Evolutionary conservation across 1,139 yeast genomes (phyloP), one percentile per base, ranked within the genome.

Genomic region (Pichia sp.): DNA sequence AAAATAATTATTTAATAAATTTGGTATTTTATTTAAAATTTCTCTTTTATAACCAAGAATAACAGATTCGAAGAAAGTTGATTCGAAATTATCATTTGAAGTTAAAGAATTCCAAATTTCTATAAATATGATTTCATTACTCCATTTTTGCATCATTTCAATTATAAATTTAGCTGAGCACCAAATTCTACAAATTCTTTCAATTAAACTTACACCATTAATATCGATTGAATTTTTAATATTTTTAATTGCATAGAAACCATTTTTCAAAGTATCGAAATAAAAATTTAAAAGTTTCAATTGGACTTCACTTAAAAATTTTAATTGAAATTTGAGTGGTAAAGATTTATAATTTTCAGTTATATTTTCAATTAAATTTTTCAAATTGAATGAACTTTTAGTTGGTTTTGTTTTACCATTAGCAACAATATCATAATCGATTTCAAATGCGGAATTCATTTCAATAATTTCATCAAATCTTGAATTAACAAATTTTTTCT

Each of bases 251-350:
- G 71, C 69, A 42, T 66, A 62, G 41, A 71, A 64, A 14, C 74
- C 66, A 33, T 67, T 67, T 18, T 64, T 57, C 17, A 86, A 58
- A 24, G 72, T 67, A 4, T 69, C 71, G 43, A 70, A 69, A 54
- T 84, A 88, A 31, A 65, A 65, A 42, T 81, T 82, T 20, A 86
- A 58, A 34, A 88, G 58, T 25, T 68, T 69, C 37, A 86, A 60
- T 56, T 86, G 95, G 28, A 86, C 77, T 21, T 76, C 77, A 9
- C 84, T 74, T 22, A 84, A 73, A 43, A 81, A 80, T 52, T 76
- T 72, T 41, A 84, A 64, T 53, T 86, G 85, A 53, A 74, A 81
- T 43, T 75, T 76, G 21, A 84, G 67, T 19, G 71, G 68, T 42
- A 79, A 61, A 12, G 79, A 68, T 32, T 69, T 63, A 52, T 79